These are phyloP conservation scores for Aegilops speltoides DNA, from an alignment of 176 grass and related monocot genomes.

Conservation along the genomic window DNA sequence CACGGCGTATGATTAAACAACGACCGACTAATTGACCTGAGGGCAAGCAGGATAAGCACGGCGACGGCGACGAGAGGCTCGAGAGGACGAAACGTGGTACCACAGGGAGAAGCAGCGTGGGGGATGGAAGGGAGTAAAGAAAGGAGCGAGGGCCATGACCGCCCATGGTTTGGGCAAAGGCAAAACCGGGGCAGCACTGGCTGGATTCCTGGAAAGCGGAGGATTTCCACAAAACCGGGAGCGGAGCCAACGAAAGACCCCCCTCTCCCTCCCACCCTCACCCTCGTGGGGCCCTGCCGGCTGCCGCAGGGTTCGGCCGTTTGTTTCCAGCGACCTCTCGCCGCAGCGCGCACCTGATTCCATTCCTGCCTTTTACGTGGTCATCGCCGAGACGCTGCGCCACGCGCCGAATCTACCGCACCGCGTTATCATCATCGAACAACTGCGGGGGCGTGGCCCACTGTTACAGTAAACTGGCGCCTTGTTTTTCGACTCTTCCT, in stretches of 20 bases:
- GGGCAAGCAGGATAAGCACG: background rate
- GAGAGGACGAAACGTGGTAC: slow-evolving; percentile 5
- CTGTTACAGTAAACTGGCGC: too few species aligned
- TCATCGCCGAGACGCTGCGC: background rate
- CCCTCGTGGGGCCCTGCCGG: too few species aligned
- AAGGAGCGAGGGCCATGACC: background rate
- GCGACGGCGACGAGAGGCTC: background rate
- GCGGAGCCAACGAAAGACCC: background rate
- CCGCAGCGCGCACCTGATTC: background rate
- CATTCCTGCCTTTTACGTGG: background rate
- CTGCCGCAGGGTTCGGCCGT: background rate
- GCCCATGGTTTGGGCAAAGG: slow-evolving; percentile 1
- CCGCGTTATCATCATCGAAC: background rate
- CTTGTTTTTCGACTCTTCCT: too few species aligned
- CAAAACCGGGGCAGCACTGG: slow-evolving; percentile 1
- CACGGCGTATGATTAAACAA: background rate
- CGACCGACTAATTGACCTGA: background rate
- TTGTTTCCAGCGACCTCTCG: background rate
- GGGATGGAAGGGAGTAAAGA: background rate
- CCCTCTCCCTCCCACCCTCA: background rate
- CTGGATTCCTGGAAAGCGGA: slow-evolving; percentile 9
- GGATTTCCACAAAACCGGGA: slow-evolving; percentile 14
- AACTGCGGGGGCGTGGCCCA: too few species aligned
- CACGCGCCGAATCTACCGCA: background rate
- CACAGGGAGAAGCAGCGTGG: background rate